Base-by-base conservation (phyloP, 768 basidiomycete genomes). In the Ramaria sp. region DNA sequence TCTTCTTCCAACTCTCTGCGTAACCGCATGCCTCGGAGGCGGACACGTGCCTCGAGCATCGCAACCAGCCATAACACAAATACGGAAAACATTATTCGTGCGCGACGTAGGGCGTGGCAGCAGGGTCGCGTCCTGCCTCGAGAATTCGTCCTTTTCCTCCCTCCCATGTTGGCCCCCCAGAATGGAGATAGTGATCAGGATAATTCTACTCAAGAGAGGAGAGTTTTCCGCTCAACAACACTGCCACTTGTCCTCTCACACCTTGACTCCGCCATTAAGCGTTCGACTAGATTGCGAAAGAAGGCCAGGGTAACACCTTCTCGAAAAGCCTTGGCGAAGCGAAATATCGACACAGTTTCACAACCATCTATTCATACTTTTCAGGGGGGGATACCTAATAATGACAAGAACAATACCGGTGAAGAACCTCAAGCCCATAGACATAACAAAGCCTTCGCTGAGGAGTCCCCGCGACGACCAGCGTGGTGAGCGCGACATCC, bases 91-190 rank as follows among this genome's bases (percentile, higher is more conserved):
- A 75, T 81, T 52, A 75, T 85, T 38, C 75, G 76, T 1, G 80
- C 80, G 55, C 78, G 76, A 41, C 77, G 83, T 38, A 79, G 78
- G 57, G 83, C 83, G 22, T 73, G 82, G 10, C 79, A 81, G 59
- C 74, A 78, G 60, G 75, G 76, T 13, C 71, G 82, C 53, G 73
- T 76, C 41, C 69, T 80, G 50, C 76, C 80, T 38, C 75, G 85
- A 57, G 75, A 77, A 51, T 89, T 88, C 63, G 70, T 74, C 6
- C 71, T 90, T 6, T 42, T 88, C 81, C 64, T 69, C 77, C 24
- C 84, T 78, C n/a, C 74, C 72, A 30, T 60, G 64, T 18, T 61
- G 65, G 32, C 36, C 41, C 37, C 52, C 52, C 36, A 53, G 50
- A 18, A 47, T 28, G 30, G 44, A 49, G 18, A 32, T 52, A 48